Conservation (phyloP, 1,284 basidiomycete species). For the Fistulinella cinereoalba region DNA sequence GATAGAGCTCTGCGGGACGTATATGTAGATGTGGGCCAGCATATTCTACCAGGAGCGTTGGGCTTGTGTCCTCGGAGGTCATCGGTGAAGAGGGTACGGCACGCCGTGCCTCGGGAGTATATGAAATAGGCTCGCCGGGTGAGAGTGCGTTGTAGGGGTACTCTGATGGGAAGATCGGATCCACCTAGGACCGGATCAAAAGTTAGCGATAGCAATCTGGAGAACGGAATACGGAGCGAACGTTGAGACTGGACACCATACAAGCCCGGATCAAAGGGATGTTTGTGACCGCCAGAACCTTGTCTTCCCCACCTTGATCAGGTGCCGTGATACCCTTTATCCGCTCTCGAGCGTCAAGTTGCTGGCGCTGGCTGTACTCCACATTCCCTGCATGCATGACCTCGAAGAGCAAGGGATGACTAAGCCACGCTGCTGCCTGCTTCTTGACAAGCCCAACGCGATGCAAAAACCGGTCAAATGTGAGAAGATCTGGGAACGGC, state of each 20-base stretch:
- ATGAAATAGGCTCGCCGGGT: constrained; percentile 10
- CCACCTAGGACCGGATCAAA: constrained; percentile 13
- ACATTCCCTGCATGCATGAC: constrained; percentile 23
- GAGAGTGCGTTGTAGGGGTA: constrained; percentile 25
- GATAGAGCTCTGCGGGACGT: neutral
- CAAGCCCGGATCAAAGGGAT: constrained; percentile 11
- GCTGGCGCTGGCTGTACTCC: constrained; percentile 26
- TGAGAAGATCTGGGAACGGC: constrained; percentile 41
- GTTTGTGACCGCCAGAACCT: constrained; percentile 2
- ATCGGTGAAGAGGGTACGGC: constrained; percentile 1
- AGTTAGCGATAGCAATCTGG: neutral
- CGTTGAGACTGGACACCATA: constrained; percentile 13
- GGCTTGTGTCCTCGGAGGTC: too few relatives aligned
- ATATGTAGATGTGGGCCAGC: neutral
- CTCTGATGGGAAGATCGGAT: constrained; percentile 8
- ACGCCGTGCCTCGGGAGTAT: constrained; percentile 22
- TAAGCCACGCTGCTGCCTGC: constrained; percentile 35
- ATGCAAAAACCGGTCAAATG: constrained; percentile 44
- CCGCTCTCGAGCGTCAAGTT: constrained; percentile 17
- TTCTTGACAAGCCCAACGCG: constrained; percentile 40
- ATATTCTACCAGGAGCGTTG: too few relatives aligned
- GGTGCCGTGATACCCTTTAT: neutral
- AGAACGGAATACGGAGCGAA: neutral
- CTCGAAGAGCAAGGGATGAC: constrained; percentile 44
- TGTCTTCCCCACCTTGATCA: neutral